These are phyloP conservation scores for Chlorociboria aeruginascens DNA, from an alignment of 495 filamentous ascomycete genomes.

Conservation along the genomic window DNA sequence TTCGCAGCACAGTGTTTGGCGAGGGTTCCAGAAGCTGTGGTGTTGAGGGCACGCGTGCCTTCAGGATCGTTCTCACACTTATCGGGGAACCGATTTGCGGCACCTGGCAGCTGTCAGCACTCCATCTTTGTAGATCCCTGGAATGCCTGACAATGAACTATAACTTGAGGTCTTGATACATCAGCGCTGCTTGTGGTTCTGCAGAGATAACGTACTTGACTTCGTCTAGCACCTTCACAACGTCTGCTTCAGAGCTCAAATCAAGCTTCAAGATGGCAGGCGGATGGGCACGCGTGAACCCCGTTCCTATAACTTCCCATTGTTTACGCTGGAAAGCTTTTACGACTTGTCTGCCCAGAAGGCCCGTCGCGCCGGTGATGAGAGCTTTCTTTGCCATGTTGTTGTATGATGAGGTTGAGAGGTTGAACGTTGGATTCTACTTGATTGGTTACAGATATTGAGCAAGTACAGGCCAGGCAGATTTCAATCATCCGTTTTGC, in stretches of 20 bases:
- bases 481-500: neutral
- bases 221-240: slow-evolving; percentile 50
- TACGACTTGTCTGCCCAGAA: slow-evolving; percentile 71
- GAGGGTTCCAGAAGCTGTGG: slow-evolving; percentile 54
- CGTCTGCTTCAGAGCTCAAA: slow-evolving; percentile 45
- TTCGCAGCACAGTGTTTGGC: slow-evolving; percentile 52
- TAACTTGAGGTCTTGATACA: neutral
- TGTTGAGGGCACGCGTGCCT: slow-evolving; percentile 63
- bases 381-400: slow-evolving; percentile 44
- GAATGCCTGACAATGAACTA: neutral
- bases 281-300: slow-evolving; percentile 57
- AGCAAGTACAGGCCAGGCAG: no score
- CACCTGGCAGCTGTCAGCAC: slow-evolving; percentile 37
- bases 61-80: slow-evolving; percentile 69
- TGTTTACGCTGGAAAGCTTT: slow-evolving; percentile 56
- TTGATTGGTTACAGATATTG: neutral
- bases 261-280: slow-evolving; percentile 67
- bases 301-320: slow-evolving; percentile 78
- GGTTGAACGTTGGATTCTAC: neutral
- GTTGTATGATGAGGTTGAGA: neutral
- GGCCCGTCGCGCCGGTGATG: slow-evolving; percentile 75
- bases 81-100: slow-evolving; percentile 86
- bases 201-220: slow-evolving; percentile 39
- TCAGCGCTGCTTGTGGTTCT: slow-evolving; percentile 1
- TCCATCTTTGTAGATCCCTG: neutral